These are phyloP conservation scores for Sclerotinia trifoliorum DNA, from an alignment of 2,329 filamentous ascomycete genomes.

Conservation along the genomic window DNA sequence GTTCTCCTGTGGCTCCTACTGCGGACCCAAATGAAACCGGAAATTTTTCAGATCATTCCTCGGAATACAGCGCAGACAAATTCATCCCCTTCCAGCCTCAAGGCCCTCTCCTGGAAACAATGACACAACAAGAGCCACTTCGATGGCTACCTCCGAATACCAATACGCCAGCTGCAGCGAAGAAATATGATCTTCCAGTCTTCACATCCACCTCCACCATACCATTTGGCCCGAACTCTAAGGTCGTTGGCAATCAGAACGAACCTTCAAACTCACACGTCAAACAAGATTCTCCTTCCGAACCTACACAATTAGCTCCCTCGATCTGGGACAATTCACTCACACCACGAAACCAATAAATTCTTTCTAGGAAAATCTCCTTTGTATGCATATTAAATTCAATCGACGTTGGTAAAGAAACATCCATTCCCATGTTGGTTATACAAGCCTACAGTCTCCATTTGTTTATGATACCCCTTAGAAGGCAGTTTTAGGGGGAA, in stretches of 20 bases:
- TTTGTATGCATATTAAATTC: not conserved
- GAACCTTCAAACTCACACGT: conserved; percentile 14
- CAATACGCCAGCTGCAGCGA: conserved; percentile 32
- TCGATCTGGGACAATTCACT: conserved; percentile 42
- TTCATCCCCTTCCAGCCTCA: conserved; percentile 58
- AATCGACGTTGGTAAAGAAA: not conserved
- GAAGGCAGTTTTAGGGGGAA: not conserved
- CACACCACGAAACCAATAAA: conserved; percentile 34
- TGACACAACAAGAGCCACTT: conserved; percentile 45
- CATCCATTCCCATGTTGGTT: not conserved
- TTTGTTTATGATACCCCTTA: conserved; percentile 26
- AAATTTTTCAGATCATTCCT: conserved; percentile 18
- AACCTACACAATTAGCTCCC: conserved; percentile 23
- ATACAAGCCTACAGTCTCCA: not conserved
- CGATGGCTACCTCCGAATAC: conserved; percentile 54
- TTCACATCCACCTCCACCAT: conserved; percentile 38
- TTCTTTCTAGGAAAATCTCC: not conserved
- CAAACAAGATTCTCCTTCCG: conserved; percentile 6
- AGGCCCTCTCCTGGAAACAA: conserved; percentile 47
- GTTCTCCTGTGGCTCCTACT: conserved; percentile 29
- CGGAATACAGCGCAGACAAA: conserved; percentile 40
- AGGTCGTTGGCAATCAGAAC: conserved; percentile 16
- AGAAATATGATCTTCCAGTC: conserved; percentile 36
- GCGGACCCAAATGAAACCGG: conserved; percentile 8
- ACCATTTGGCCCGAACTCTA: conserved; percentile 32